Conservation (phyloP, 2,329 filamentous ascomycete genomes). For the Sporothrix humicola region DNA sequence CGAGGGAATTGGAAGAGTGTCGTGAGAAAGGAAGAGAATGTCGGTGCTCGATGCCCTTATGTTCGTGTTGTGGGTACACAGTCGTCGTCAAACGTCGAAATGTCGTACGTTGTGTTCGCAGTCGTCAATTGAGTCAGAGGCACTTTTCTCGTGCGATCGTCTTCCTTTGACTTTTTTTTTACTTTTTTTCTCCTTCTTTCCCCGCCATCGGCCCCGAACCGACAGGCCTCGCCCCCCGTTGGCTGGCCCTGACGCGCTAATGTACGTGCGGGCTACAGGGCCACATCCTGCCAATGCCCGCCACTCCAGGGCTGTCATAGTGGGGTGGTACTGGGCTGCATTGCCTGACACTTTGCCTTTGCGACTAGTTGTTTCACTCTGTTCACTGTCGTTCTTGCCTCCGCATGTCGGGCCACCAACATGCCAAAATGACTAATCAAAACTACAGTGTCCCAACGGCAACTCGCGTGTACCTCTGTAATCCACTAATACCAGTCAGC, state of each 20-base stretch:
- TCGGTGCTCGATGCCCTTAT: not conserved
- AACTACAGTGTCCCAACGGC: not conserved
- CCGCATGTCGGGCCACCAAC: slow-evolving; percentile 1
- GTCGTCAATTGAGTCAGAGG: slow-evolving; percentile 30
- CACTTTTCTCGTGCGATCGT: slow-evolving; percentile 3
- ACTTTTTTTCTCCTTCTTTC: slow-evolving; percentile 11
- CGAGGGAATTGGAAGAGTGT: not conserved
- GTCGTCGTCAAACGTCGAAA: not conserved
- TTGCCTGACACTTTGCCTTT: not conserved
- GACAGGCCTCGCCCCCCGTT: slow-evolving; percentile 10
- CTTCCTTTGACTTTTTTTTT: slow-evolving; percentile 8
- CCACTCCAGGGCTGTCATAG: not conserved
- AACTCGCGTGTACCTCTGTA: not conserved
- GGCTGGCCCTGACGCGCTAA: slow-evolving; percentile 24
- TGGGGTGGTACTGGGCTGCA: not conserved
- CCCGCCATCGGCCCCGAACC: slow-evolving; percentile 31
- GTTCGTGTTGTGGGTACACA: no score
- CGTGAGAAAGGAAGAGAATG: not conserved
- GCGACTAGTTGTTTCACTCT: no score
- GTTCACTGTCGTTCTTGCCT: not conserved
- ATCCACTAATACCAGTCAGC: not conserved
- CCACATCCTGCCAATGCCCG: no score
- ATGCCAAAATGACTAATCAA: slow-evolving; percentile 25
- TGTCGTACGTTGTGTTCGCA: slow-evolving; percentile 1
- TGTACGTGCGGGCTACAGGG: not conserved